Base-by-base conservation (phyloP, 1,284 basidiomycete species). In the Fistulina hepatica region DNA sequence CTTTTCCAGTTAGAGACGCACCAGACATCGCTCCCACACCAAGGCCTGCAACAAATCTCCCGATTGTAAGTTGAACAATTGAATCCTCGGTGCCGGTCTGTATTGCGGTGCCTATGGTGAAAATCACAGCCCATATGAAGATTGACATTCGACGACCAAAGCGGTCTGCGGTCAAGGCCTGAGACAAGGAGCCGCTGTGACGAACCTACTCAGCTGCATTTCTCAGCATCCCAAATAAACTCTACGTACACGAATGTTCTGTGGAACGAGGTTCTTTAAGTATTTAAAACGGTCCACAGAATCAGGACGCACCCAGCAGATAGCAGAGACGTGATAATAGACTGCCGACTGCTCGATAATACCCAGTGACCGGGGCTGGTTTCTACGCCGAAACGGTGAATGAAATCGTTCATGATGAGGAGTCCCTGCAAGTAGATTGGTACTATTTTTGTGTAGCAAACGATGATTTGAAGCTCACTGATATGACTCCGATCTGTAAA, bases 1-100 rank as follows among this genome's bases (percentile, higher is more conserved):
- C 37, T n/a, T 19, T 35, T 19, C 7, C 8, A 23, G 22, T 41
- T 34, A 21, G 7, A 10, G 20, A 49, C 61, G 23, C 48, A 72
- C 73, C 74, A 41, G 79, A 82, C 32, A 85, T 52, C 6, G 82
- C 77, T n/a, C 82, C 81, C 2, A 88, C 83, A 21, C 83, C 83
- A 4, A 84, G 60, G 26, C 80, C 80, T 21, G 80, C 76, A 40
- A 81, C 64, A 44, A 76, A 81, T 11, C 79, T 70, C 17, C 78
- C 83, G 40, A 80, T 65, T 0, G 76, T 74, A 24, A 88, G 67
- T 52, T 85, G 82, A 0, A 56, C 71, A 31, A 83, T 53, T 1
- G 76, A 76, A 40, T 59, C 61, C 2, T 63, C 63, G 0, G 82
- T 77, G 6, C 63, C 75, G 0, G 79, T 81, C 52, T 88, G 83